Percentiles rank a stretch among this genome's conserved stretches.
Conservation (phyloP, 345 rosid species). For the Carallia brachiata region DNA sequence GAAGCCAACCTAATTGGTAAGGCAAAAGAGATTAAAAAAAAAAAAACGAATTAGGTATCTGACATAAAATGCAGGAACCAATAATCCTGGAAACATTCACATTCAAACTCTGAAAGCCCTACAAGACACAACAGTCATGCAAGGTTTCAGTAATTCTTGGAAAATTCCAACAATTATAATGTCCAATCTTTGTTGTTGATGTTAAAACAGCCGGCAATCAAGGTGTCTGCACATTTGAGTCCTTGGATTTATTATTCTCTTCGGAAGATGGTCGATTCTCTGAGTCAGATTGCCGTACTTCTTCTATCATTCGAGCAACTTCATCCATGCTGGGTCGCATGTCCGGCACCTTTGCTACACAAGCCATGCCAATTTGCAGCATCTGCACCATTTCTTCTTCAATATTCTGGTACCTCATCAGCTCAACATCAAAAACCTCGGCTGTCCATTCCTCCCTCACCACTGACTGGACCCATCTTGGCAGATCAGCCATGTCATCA, state of each 20-base stretch:
- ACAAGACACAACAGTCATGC: neutral
- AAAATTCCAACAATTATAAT: neutral
- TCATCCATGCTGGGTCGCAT: conserved; percentile 73
- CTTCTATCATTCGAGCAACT: conserved; percentile 84
- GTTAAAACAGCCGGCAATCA: conserved; percentile 47
- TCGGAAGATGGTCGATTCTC: conserved; percentile 82
- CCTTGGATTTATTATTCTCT: conserved; percentile 72
- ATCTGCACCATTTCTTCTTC: conserved; percentile 88
- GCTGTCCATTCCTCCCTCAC: conserved; percentile 92
- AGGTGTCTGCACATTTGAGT: conserved; percentile 71
- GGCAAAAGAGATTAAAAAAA: neutral
- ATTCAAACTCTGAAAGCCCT: conserved; percentile 17
- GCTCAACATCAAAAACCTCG: conserved; percentile 78
- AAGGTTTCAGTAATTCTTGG: neutral
- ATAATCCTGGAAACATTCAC: conserved; percentile 2
- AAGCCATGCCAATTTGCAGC: conserved; percentile 76
- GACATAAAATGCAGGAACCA: neutral
- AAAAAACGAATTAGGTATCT: conserved; percentile 7
- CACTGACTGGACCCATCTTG: conserved; percentile 91
- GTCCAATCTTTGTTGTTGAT: conserved; percentile 7
- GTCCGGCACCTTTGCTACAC: conserved; percentile 61
- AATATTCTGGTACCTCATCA: conserved; percentile 69
- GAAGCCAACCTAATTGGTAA: neutral
- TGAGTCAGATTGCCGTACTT: conserved; percentile 66
- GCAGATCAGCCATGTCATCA: conserved; percentile 76